Evolutionary conservation across 768 basidiomycete genomes (phyloP).

Genomic region (Tylopilus sp.): DNA sequence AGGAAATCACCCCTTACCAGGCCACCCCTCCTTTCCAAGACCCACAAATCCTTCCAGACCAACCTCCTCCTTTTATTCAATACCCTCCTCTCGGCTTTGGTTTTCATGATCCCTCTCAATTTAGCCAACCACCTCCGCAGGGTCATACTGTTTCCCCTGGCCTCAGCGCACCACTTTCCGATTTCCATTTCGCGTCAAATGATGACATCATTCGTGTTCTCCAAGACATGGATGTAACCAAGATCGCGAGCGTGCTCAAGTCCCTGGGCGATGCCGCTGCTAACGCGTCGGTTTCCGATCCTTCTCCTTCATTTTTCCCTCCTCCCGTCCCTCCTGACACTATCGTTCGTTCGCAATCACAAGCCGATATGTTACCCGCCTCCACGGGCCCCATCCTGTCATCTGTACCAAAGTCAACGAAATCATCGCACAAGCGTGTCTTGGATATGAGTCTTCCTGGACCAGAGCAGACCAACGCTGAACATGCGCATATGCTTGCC

Average conservation of each 20-base stretch:
- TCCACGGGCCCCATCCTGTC: slow-evolving; percentile 42
- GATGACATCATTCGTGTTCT: slow-evolving; percentile 73
- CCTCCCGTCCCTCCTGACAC: slow-evolving; percentile 25
- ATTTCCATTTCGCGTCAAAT: slow-evolving; percentile 50
- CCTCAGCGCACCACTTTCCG: slow-evolving; percentile 27
- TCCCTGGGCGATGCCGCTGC: slow-evolving; percentile 58
- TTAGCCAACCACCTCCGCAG: slow-evolving; percentile 24
- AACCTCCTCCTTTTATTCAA: slow-evolving; percentile 25
- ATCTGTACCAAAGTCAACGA: slow-evolving; percentile 34
- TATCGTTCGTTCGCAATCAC: slow-evolving; percentile 31
- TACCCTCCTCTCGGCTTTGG: slow-evolving; percentile 30
- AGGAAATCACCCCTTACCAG: slow-evolving; percentile 27
- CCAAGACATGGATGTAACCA: slow-evolving; percentile 66
- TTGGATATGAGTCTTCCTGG: slow-evolving; percentile 43
- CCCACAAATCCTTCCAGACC: slow-evolving; percentile 28
- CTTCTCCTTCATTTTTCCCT: slow-evolving; percentile 20
- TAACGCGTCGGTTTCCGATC: slow-evolving; percentile 28
- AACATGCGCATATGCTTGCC: slow-evolving; percentile 66
- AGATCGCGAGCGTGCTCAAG: slow-evolving; percentile 64
- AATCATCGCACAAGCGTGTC: slow-evolving; percentile 36
- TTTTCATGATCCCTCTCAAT: slow-evolving; percentile 29
- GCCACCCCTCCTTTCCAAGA: slow-evolving; percentile 35
- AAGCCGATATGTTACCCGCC: slow-evolving; percentile 41
- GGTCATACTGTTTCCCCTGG: slow-evolving; percentile 27
- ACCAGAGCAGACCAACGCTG: slow-evolving; percentile 42